Conservation (phyloP, 163 green algal species). For the Scenedesmus sp. region DNA sequence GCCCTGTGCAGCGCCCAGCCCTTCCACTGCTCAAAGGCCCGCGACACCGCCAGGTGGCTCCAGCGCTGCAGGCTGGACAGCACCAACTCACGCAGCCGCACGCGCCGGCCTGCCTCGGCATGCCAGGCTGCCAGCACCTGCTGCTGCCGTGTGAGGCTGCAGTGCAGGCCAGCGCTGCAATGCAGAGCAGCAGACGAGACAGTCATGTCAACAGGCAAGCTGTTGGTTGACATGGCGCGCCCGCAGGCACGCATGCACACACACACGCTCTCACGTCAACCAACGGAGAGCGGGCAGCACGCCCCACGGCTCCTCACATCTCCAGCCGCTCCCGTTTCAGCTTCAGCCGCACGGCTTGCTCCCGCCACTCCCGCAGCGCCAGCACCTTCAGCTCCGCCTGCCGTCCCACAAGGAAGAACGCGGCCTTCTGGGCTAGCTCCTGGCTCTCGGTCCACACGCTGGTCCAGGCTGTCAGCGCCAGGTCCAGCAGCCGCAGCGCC, state of each 20-base stretch:
- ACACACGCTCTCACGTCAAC: neutral
- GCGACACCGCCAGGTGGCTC: slow-evolving; percentile 10
- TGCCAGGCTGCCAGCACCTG: slow-evolving; percentile 37
- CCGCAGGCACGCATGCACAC: neutral
- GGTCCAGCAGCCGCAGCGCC: slow-evolving; percentile 41
- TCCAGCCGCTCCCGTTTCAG: slow-evolving; percentile 48
- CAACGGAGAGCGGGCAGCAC: neutral
- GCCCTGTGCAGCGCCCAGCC: slow-evolving; percentile 35
- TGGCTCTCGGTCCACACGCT: slow-evolving; percentile 45
- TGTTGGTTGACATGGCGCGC: neutral
- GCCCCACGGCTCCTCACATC: slow-evolving; percentile 18
- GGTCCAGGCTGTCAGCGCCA: slow-evolving; percentile 42
- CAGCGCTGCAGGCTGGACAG: slow-evolving; percentile 17
- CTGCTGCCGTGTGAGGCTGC: slow-evolving; percentile 17
- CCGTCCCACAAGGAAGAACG: slow-evolving; percentile 1
- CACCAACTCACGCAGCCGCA: slow-evolving; percentile 11
- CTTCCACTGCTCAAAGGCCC: slow-evolving; percentile 48
- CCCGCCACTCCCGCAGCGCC: slow-evolving; percentile 27
- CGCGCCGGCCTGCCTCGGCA: neutral
- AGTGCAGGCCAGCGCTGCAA: slow-evolving; percentile 35
- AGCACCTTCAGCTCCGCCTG: slow-evolving; percentile 28
- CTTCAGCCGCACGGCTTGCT: slow-evolving; percentile 5
- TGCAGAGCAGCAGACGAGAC: neutral
- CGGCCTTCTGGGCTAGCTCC: slow-evolving; percentile 46
- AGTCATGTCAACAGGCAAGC: neutral